A percentile compares a stretch with the other conserved stretches of the same genome.
phyloP scores from a whole-genome alignment of 164 flowering plant species.

The Berberis thunbergii region DNA sequence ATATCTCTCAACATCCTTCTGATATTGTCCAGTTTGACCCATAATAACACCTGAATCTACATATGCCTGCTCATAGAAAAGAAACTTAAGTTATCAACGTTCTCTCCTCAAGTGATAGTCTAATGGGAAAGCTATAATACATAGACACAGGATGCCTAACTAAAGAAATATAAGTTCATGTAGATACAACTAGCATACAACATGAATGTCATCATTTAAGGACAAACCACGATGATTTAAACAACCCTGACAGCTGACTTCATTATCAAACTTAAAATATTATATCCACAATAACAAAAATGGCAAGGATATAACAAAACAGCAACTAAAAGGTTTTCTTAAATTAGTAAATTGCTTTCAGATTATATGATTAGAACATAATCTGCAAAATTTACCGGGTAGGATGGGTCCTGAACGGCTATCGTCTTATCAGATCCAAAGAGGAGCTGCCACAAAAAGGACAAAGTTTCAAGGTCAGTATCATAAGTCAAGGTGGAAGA shows the following conservation, averaged over 20 bases:
- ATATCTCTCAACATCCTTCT: constrained; percentile 65
- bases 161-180: no score
- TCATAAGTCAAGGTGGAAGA: no score
- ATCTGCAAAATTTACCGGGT: constrained; percentile 50
- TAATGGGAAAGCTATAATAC: no score
- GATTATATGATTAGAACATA: background rate
- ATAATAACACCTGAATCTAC: constrained; percentile 92
- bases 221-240: no score
- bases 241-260: no score
- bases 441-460: constrained; percentile 39
- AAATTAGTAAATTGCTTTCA: background rate
- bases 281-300: no score
- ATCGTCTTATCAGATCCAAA: constrained; percentile 79
- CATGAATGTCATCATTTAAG: no score
- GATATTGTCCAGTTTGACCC: constrained; percentile 86
- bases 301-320: no score
- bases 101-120: no score
- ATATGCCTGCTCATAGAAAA: constrained; percentile 54
- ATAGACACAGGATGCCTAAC: no score
- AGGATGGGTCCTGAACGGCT: constrained; percentile 96
- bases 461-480: background rate
- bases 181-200: no score
- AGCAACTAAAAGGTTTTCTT: background rate
- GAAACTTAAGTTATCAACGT: background rate
- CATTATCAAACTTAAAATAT: no score